These are phyloP conservation scores for Coemansia sp. DNA, from an alignment of 192 early-diverging fungal species.

Conservation along the genomic window DNA sequence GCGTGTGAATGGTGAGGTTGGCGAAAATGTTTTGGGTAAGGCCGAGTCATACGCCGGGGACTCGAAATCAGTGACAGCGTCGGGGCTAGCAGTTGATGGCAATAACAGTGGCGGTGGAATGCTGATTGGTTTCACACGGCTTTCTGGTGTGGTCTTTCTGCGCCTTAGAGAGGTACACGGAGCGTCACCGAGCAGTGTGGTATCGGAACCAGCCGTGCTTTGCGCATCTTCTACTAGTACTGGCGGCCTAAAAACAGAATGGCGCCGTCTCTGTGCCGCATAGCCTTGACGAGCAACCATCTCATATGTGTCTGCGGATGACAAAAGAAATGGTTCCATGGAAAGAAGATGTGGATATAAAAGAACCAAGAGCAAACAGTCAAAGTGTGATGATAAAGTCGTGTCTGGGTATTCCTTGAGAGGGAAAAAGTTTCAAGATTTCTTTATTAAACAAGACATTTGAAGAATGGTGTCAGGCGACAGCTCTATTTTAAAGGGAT, in stretches of 20 bases:
- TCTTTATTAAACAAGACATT: too few relatives aligned
- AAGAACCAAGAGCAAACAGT: not conserved
- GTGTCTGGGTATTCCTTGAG: not conserved
- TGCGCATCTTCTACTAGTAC: not conserved
- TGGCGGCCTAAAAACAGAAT: slow-evolving; percentile 6
- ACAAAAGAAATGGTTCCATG: slow-evolving; percentile 32
- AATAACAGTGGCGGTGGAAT: not conserved
- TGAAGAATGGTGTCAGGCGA: too few relatives aligned
- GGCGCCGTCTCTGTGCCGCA: slow-evolving; percentile 35
- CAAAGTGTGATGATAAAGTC: not conserved
- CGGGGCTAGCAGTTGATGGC: not conserved
- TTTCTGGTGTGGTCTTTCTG: not conserved
- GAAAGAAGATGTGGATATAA: not conserved
- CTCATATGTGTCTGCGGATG: slow-evolving; percentile 22
- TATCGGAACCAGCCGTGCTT: slow-evolving; percentile 6
- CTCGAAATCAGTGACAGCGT: not conserved
- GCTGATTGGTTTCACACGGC: not conserved
- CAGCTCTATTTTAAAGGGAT: too few relatives aligned
- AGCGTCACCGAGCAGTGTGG: not conserved
- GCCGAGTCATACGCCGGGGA: not conserved
- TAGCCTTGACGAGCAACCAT: slow-evolving; percentile 42
- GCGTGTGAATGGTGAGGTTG: slow-evolving; percentile 13
- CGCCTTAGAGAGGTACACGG: not conserved
- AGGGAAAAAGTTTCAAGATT: too few relatives aligned
- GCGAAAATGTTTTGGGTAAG: slow-evolving; percentile 10